phyloP scores from a whole-genome alignment of 192 early-diverging fungal genomes.

The Coemansia sp. region DNA sequence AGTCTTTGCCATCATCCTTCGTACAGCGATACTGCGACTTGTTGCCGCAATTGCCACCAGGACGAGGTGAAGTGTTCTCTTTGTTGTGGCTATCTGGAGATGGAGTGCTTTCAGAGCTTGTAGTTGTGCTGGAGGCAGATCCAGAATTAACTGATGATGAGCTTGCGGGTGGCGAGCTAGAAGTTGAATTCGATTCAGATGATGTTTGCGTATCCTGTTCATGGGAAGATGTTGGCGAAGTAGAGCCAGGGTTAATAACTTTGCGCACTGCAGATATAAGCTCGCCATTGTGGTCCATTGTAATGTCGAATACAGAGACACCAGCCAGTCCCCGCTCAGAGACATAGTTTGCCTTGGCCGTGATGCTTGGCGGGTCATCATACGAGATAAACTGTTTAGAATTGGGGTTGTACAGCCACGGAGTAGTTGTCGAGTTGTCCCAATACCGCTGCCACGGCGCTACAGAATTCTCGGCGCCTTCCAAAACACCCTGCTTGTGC shows the following conservation, averaged over 20 bases:
- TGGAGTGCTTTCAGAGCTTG: slow-evolving; percentile 1
- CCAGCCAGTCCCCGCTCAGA: slow-evolving; percentile 57
- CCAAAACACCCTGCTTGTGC: slow-evolving; percentile 53
- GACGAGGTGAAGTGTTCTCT: slow-evolving; percentile 2
- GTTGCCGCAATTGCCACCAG: slow-evolving; percentile 22
- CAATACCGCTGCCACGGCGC: slow-evolving; percentile 58
- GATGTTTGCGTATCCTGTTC: not conserved
- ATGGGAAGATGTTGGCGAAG: not conserved
- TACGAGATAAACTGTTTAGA: slow-evolving; percentile 71
- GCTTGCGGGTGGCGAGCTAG: not conserved
- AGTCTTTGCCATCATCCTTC: slow-evolving; percentile 17
- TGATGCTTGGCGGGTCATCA: slow-evolving; percentile 69
- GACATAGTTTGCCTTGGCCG: slow-evolving; percentile 60
- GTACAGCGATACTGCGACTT: slow-evolving; percentile 25
- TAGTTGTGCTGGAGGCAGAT: not conserved
- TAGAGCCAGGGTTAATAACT: slow-evolving; percentile 4
- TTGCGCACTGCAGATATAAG: slow-evolving; percentile 42
- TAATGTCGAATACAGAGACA: slow-evolving; percentile 58
- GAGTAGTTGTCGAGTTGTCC: slow-evolving; percentile 59
- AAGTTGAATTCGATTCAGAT: not conserved
- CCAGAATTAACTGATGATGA: not conserved
- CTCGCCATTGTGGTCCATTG: slow-evolving; percentile 56
- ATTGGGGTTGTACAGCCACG: slow-evolving; percentile 57
- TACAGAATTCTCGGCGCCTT: slow-evolving; percentile 21
- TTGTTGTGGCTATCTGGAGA: not conserved